phyloP scores from a whole-genome alignment of 1,284 basidiomycete genomes.

The Trametes pubescens region DNA sequence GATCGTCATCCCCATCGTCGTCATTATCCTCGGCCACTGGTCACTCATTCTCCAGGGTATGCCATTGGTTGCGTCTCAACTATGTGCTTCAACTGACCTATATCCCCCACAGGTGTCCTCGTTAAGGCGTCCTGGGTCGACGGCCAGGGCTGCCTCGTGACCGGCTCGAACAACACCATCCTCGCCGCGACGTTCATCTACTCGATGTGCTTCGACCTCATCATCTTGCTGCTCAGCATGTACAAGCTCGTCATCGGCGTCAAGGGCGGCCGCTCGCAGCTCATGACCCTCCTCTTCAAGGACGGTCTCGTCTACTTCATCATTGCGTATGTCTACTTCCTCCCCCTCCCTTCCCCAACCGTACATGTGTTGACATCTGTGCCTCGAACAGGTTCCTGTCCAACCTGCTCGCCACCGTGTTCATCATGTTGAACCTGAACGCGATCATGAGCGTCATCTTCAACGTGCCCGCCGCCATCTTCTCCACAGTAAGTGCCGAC shows the following conservation, averaged over 20 bases:
- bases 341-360: no score
- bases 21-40: constrained; percentile 79
- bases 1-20: constrained; percentile 60
- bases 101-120: constrained; percentile 56
- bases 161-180: constrained; percentile 59
- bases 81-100: constrained; percentile 2
- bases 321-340: constrained; percentile 37
- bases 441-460: constrained; percentile 46
- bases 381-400: constrained; percentile 39
- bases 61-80: background rate
- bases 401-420: constrained; percentile 43
- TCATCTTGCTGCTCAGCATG: constrained; percentile 65
- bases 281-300: constrained; percentile 42
- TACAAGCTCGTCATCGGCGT: constrained; percentile 46
- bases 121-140: constrained; percentile 64
- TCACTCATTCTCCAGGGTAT: constrained; percentile 76
- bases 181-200: constrained; percentile 54
- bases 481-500: constrained; percentile 38
- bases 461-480: constrained; percentile 45
- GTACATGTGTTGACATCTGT: no score
- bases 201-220: constrained; percentile 60
- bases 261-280: constrained; percentile 39
- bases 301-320: constrained; percentile 46
- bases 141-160: constrained; percentile 59
- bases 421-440: constrained; percentile 45